phyloP scores from a whole-genome alignment of 352 stramenopile species.

The Thalassiosira hispida region DNA sequence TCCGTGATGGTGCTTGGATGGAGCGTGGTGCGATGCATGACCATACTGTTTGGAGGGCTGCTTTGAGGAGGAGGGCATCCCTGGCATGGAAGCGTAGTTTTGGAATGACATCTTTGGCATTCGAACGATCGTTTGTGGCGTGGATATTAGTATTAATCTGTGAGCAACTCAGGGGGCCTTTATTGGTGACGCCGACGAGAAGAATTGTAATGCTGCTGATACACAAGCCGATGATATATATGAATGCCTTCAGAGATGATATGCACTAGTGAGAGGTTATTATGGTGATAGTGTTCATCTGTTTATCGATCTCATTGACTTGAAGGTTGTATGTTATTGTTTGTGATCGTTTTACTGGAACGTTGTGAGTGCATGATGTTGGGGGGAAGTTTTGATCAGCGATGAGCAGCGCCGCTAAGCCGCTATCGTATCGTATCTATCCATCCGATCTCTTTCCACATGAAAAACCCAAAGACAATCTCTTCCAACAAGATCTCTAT shows the following conservation, averaged over 20 bases:
- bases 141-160: background rate
- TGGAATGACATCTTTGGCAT: slow-evolving; percentile 36
- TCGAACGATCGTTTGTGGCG: background rate
- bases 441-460: no score
- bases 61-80: slow-evolving; percentile 17
- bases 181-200: no score
- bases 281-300: background rate
- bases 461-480: no score
- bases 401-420: no score
- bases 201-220: no score
- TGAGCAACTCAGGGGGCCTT: no score
- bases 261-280: background rate
- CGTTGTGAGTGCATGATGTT: no score
- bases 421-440: no score
- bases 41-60: slow-evolving; percentile 26
- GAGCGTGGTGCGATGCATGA: slow-evolving; percentile 3
- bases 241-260: background rate
- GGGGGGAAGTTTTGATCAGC: no score
- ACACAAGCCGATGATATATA: background rate
- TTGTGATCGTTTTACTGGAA: no score
- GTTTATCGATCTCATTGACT: background rate
- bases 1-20: slow-evolving; percentile 34
- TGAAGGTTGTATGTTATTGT: no score
- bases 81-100: slow-evolving; percentile 30
- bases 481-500: no score